Percentiles rank a stretch among this genome's conserved stretches.
These are phyloP conservation scores for Ambrosia hybrid DNA, from an alignment of 140 eudicot genomes.

Conservation along the genomic window DNA sequence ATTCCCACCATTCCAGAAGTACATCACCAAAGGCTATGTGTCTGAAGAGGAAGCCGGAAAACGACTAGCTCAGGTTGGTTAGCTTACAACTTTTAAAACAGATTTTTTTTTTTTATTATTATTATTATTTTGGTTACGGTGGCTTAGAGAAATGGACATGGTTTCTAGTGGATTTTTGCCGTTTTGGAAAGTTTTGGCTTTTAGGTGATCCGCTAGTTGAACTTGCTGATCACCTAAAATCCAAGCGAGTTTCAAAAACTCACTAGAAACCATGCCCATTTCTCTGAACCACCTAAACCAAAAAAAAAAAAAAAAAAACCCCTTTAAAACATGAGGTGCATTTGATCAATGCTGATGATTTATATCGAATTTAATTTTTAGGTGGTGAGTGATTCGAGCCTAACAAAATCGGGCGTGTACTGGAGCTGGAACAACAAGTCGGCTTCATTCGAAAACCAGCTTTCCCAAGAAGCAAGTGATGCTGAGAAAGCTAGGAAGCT, in stretches of 20 bases:
- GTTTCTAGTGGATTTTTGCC: no score
- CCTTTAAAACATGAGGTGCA: neutral
- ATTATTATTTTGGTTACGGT: no score
- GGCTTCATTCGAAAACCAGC: constrained; percentile 86
- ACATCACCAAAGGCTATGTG: constrained; percentile 90
- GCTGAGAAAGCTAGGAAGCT: constrained; percentile 79
- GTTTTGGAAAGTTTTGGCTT: no score
- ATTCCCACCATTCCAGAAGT: constrained; percentile 93
- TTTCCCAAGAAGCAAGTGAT: constrained; percentile 94
- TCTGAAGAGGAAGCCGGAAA: constrained; percentile 94
- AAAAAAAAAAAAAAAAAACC: no score
- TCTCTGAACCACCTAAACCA: no score
- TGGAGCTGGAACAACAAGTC: constrained; percentile 98
- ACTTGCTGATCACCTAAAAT: no score
- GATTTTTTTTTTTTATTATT: no score
- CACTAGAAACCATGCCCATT: no score
- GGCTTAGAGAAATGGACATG: no score
- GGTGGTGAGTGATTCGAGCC: constrained; percentile 80
- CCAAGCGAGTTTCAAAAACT: no score
- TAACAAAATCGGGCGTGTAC: constrained; percentile 90
- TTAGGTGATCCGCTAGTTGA: no score
- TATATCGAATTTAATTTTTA: constrained; percentile 13
- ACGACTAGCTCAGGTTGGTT: constrained; percentile 78
- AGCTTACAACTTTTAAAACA: neutral
- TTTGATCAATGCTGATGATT: constrained; percentile 8